Evolutionary conservation across 257 asterid species (phyloP).

Genomic region (Solanum boliviense): DNA sequence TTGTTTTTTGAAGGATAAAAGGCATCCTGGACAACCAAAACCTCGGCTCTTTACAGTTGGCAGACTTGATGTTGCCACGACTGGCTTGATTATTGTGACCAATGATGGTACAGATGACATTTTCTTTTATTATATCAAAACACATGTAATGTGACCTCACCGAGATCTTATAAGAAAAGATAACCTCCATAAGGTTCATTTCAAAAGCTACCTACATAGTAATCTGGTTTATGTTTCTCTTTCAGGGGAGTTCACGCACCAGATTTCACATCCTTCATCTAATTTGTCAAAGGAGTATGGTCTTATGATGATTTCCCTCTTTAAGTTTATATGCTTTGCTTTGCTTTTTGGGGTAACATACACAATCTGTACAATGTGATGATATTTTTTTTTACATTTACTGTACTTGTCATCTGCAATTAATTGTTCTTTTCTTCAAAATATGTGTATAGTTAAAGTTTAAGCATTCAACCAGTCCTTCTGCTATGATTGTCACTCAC

Average conservation of each 20-base stretch:
- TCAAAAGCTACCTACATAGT: background rate
- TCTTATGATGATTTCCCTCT: background rate
- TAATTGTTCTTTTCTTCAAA: background rate
- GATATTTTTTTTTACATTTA: background rate
- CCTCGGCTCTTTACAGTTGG: constrained; percentile 96
- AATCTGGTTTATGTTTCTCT: constrained; percentile 6
- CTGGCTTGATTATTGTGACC: constrained; percentile 88
- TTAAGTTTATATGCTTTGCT: background rate
- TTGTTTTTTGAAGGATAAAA: constrained; percentile 38
- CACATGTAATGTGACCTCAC: background rate
- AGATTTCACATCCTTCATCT: constrained; percentile 91
- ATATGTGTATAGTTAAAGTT: background rate
- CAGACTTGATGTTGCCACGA: constrained; percentile 94
- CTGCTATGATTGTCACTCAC: background rate
- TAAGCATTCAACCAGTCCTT: background rate
- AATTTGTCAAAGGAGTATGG: constrained; percentile 90
- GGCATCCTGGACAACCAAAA: constrained; percentile 57
- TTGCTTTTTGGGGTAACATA: background rate
- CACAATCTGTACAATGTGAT: background rate
- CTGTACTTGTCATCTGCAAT: background rate
- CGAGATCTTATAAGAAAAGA: background rate
- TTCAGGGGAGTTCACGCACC: constrained; percentile 86
- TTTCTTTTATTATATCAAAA: background rate
- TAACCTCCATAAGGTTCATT: background rate
- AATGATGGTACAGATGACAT: constrained; percentile 61